Base-by-base conservation (phyloP, 2,329 filamentous ascomycete species). In the Stagonosporopsis rhizophila region DNA sequence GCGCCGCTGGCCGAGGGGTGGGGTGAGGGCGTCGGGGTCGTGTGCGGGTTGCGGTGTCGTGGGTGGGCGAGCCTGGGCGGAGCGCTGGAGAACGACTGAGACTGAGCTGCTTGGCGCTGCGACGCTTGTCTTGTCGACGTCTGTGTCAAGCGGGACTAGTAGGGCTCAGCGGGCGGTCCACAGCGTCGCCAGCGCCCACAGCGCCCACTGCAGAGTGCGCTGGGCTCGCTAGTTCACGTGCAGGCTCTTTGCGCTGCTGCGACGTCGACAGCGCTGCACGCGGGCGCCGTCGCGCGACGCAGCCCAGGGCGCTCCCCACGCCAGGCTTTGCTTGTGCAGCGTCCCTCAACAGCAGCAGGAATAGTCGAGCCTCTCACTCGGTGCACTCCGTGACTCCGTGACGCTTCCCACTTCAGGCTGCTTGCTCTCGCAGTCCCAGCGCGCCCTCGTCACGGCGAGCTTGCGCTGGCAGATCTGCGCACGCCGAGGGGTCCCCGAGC, bases 1-100 rank as follows among this genome's bases (percentile, higher is more conserved):
- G 64, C 67, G 69, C 70, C 68, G 71, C 68, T 69, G 66, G 68
- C 70, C 63, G 54, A 38, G 47, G 59, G 44, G 55, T 52, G 50
- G 54, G 52, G 54, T 40, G 58, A 45, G 44, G 47, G 56, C 44
- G 63, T 48, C 48, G 54, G 34, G 56, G 63, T 66, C 59, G 64
- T 52, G 65, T 62, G 60, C 51, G 60, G 47, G 52, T 55, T 58
- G 53, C 53, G 55, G 52, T 61, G 55, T 44, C 46, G 60, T 51
- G 56, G 32, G 35, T 19, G 41, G 30, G 30, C 20, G n/a, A n/a
- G n/a, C n/a, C n/a, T 51, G 44, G 59, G 46, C 42, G 51, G 58
- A 51, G 59, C 27, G 27, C 27, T 11, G 27, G 27, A 30, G 50
- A 54, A 39, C 42, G 58, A 60, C 50, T 44, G 50, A 46, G 61